Evolutionary conservation across 495 filamentous ascomycete species (phyloP).

Genomic region (Friedmanniomyces endolithicus): DNA sequence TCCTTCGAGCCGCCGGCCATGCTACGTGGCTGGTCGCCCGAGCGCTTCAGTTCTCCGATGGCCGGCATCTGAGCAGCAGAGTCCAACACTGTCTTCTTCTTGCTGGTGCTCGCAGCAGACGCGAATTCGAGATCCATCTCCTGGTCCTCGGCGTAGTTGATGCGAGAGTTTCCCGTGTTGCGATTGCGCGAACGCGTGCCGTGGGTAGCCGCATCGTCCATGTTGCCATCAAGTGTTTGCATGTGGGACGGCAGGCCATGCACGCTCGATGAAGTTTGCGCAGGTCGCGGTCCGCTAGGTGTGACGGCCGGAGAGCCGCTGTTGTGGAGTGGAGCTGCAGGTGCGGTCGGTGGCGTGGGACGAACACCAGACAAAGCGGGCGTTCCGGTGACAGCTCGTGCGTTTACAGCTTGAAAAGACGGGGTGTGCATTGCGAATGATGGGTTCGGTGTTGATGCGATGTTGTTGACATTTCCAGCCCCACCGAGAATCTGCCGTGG

Average conservation of each 20-base stretch:
- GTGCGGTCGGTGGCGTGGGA: background rate
- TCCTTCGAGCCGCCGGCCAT: conserved; percentile 32
- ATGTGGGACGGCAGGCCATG: conserved; percentile 1
- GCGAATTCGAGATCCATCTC: conserved; percentile 68
- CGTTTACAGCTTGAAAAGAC: conserved; percentile 12
- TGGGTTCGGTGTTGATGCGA: background rate
- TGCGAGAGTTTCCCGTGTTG: conserved; percentile 55
- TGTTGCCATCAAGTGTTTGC: conserved; percentile 7
- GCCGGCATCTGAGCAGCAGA: conserved; percentile 8
- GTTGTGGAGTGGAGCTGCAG: background rate
- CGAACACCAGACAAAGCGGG: background rate
- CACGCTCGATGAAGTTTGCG: conserved; percentile 4
- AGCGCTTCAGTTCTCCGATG: conserved; percentile 3
- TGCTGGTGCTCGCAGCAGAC: conserved; percentile 7
- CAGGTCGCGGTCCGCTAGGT: conserved; percentile 1
- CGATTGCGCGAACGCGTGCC: conserved; percentile 92
- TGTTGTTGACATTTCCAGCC: background rate
- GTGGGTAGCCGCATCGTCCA: conserved; percentile 48
- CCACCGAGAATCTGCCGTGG: background rate
- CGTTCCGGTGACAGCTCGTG: background rate
- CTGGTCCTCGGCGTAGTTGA: conserved; percentile 94
- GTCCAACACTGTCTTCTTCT: conserved; percentile 17
- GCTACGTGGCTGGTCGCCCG: background rate
- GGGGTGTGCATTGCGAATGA: background rate
- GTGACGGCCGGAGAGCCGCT: conserved; percentile 2